Conservation (phyloP, 1,284 basidiomycete genomes). For the Blastosporella zonata region DNA sequence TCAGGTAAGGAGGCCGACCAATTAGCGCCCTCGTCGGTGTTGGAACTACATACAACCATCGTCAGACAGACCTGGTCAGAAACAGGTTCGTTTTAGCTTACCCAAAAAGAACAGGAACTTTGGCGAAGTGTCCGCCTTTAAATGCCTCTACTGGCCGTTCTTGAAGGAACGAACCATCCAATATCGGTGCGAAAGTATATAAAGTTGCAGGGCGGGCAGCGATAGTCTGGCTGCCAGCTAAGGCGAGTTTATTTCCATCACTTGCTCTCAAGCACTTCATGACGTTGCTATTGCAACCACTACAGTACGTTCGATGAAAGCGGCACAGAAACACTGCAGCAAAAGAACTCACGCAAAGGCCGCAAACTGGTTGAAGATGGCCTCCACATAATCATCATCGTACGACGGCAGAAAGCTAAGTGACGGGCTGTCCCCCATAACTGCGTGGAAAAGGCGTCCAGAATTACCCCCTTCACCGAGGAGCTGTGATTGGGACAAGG, state of each 20-base stretch:
- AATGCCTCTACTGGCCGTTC: slow-evolving; percentile 33
- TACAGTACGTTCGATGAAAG: slow-evolving; percentile 11
- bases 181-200: slow-evolving; percentile 32
- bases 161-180: slow-evolving; percentile 29
- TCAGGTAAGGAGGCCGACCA: slow-evolving; percentile 32
- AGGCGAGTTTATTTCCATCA: slow-evolving; percentile 21
- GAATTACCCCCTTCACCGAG: slow-evolving; percentile 32
- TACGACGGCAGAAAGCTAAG: slow-evolving; percentile 28
- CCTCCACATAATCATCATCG: slow-evolving; percentile 27
- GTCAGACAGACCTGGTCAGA: not conserved
- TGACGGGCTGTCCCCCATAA: slow-evolving; percentile 37
- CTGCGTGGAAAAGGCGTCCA: slow-evolving; percentile 32
- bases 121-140: slow-evolving; percentile 28
- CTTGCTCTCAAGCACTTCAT: slow-evolving; percentile 31
- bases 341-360: slow-evolving; percentile 26
- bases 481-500: slow-evolving; percentile 22
- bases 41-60: slow-evolving; percentile 24
- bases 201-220: slow-evolving; percentile 26
- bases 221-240: slow-evolving; percentile 27
- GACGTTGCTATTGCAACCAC: slow-evolving; percentile 24
- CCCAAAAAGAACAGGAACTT: slow-evolving; percentile 34
- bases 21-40: slow-evolving; percentile 33
- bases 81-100: slow-evolving; percentile 2
- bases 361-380: slow-evolving; percentile 30
- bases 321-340: not conserved